Percentiles rank a stretch among this genome's conserved stretches.
These are phyloP conservation scores for Sanghuangporus baumii DNA, from an alignment of 1,284 basidiomycete species.

Conservation along the genomic window DNA sequence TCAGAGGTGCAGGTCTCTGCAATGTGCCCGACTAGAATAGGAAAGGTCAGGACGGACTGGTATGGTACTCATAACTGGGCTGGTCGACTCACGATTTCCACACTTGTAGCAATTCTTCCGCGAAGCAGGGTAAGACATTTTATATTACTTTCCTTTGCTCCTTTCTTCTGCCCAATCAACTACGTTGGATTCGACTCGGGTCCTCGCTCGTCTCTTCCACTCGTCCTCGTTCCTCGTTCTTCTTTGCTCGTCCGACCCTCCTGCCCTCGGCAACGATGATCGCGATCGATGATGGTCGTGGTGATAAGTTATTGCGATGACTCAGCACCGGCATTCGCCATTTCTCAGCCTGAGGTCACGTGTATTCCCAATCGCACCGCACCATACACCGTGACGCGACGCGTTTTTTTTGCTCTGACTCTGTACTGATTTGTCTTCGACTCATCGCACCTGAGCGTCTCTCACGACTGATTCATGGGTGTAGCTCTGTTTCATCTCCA, in stretches of 20 bases:
- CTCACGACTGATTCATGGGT: background rate
- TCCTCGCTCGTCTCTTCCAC: slow-evolving; percentile 17
- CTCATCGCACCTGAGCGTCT: background rate
- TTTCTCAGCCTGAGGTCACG: background rate
- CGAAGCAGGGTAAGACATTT: slow-evolving; percentile 72
- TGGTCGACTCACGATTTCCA: slow-evolving; percentile 60
- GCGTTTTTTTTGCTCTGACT: background rate
- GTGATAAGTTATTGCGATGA: slow-evolving; percentile 8
- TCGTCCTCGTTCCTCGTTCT: slow-evolving; percentile 19
- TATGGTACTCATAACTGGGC: slow-evolving; percentile 12
- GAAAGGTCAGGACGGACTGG: slow-evolving; percentile 7
- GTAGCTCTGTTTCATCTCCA: background rate
- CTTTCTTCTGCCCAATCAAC: background rate
- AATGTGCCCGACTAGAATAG: slow-evolving; percentile 73
- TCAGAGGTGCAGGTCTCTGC: slow-evolving; percentile 86
- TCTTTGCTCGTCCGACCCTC: slow-evolving; percentile 10
- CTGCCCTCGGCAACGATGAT: slow-evolving; percentile 7
- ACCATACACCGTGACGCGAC: no score
- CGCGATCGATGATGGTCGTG: background rate
- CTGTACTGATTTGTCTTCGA: background rate
- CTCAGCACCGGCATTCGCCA: slow-evolving; percentile 1
- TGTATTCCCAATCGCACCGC: background rate
- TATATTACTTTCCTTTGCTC: slow-evolving; percentile 7
- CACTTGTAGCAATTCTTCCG: slow-evolving; percentile 87
- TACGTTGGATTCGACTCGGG: background rate